Percentiles rank a stretch among this genome's conserved stretches.
Evolutionary conservation across 2,329 filamentous ascomycete genomes (phyloP).

Genomic region (Aspergillus ustus): DNA sequence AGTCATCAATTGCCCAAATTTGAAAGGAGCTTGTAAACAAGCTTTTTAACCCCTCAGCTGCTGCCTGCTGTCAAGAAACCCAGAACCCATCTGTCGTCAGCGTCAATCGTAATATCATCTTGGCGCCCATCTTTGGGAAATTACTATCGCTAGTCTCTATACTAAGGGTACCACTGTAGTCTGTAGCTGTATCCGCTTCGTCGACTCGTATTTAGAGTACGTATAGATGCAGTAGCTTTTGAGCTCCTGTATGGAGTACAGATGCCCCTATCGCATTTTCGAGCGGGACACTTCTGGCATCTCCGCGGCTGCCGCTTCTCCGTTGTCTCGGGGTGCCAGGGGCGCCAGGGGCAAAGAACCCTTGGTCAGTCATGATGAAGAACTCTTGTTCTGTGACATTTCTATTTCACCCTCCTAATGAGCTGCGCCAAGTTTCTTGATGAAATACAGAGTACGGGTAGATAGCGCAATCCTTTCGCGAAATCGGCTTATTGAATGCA

Average conservation of each 20-base stretch:
- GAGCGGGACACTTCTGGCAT: background rate
- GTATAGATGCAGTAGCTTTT: background rate
- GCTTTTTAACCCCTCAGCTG: background rate
- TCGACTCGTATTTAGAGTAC: background rate
- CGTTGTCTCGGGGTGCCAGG: background rate
- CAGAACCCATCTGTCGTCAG: too few relatives aligned
- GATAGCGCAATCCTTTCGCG: too few relatives aligned
- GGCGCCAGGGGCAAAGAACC: background rate
- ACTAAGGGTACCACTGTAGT: background rate
- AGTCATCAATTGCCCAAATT: background rate
- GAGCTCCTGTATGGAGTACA: background rate
- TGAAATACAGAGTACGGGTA: too few relatives aligned
- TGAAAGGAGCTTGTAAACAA: conserved; percentile 2
- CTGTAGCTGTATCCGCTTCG: background rate
- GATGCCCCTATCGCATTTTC: background rate
- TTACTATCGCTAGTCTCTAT: background rate
- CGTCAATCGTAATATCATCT: background rate
- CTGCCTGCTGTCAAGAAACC: background rate
- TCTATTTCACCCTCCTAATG: background rate
- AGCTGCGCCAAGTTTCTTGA: background rate
- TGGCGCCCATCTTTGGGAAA: background rate
- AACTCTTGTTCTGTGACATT: background rate
- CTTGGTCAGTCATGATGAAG: background rate
- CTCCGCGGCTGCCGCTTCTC: background rate
- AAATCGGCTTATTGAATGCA: too few relatives aligned